phyloP scores from a whole-genome alignment of 2,329 filamentous ascomycete species.

The Pestalotiopsis sp. region DNA sequence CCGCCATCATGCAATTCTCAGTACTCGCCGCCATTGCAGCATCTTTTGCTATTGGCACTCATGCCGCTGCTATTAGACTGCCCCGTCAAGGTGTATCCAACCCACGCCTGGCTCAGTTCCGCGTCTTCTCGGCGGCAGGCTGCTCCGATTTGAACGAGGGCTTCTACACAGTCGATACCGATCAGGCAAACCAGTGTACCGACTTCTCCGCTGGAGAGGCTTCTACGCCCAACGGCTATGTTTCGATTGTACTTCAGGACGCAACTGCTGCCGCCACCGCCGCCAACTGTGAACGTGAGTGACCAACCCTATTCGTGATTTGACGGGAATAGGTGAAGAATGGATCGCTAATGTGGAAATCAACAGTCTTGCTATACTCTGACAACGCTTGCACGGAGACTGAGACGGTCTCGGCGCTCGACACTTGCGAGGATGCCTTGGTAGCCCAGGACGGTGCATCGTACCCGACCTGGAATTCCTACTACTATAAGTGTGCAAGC shows the following conservation, averaged over 20 bases:
- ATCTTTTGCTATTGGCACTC: not conserved
- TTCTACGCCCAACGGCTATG: slow-evolving; percentile 2
- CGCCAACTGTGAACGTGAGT: slow-evolving; percentile 11
- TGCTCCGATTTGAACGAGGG: slow-evolving; percentile 14
- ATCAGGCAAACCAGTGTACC: slow-evolving; percentile 10
- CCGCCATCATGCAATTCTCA: slow-evolving; percentile 3
- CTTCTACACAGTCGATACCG: slow-evolving; percentile 14
- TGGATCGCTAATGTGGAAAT: not conserved
- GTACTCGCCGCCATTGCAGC: slow-evolving; percentile 1
- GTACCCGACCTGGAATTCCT: slow-evolving; percentile 13
- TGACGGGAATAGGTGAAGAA: not conserved
- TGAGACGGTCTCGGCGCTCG: not conserved
- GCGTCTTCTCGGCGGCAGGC: slow-evolving; percentile 12
- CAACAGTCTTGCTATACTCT: slow-evolving; percentile 5
- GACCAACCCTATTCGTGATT: not conserved
- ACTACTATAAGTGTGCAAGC: not conserved
- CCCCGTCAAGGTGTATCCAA: slow-evolving; percentile 13
- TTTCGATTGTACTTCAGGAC: slow-evolving; percentile 7
- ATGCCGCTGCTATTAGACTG: slow-evolving; percentile 6
- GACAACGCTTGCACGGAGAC: not conserved
- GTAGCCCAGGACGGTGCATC: not conserved
- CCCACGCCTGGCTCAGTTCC: slow-evolving; percentile 13
- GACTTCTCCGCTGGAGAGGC: not conserved
- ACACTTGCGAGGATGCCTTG: slow-evolving; percentile 8
- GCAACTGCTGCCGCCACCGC: not conserved